Percentiles rank a stretch among this genome's conserved stretches.
phyloP scores from a whole-genome alignment of 2,329 filamentous ascomycete species.

The Penicillium palitans region DNA sequence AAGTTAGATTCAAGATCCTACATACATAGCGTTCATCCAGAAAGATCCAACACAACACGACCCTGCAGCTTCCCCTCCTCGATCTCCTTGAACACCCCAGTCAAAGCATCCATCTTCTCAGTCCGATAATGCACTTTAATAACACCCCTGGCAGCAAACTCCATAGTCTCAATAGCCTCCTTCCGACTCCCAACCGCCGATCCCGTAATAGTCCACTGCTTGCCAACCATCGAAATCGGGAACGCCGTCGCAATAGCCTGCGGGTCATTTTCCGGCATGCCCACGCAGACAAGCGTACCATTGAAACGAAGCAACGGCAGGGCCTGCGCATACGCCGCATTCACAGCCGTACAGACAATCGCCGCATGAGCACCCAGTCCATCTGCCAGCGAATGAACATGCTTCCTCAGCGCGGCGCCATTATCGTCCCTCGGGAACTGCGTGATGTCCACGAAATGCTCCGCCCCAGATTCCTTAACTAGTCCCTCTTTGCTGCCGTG shows the following conservation, averaged over 20 bases:
- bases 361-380: conserved; percentile 56
- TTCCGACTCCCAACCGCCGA: conserved; percentile 52
- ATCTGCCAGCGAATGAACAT: conserved; percentile 56
- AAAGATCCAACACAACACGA: conserved; percentile 49
- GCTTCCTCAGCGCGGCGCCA: conserved; percentile 51
- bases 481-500: conserved; percentile 61
- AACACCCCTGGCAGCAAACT: conserved; percentile 49
- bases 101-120: conserved; percentile 51
- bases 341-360: conserved; percentile 55
- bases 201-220: conserved; percentile 49
- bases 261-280: conserved; percentile 50
- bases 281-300: conserved; percentile 54
- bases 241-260: conserved; percentile 48
- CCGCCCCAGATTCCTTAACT: conserved; percentile 61
- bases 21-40: conserved; percentile 5
- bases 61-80: conserved; percentile 46
- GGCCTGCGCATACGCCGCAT: conserved; percentile 52
- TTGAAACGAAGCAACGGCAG: conserved; percentile 50
- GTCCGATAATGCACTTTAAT: conserved; percentile 46
- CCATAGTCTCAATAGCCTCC: conserved; percentile 51
- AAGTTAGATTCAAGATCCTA: not conserved
- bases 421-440: conserved; percentile 50
- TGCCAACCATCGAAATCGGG: conserved; percentile 43
- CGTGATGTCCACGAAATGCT: conserved; percentile 65
- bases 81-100: conserved; percentile 49